Percentiles rank a stretch among this genome's conserved stretches.
phyloP scores from a whole-genome alignment of 1,284 basidiomycete genomes.

The Coniophora puteana region DNA sequence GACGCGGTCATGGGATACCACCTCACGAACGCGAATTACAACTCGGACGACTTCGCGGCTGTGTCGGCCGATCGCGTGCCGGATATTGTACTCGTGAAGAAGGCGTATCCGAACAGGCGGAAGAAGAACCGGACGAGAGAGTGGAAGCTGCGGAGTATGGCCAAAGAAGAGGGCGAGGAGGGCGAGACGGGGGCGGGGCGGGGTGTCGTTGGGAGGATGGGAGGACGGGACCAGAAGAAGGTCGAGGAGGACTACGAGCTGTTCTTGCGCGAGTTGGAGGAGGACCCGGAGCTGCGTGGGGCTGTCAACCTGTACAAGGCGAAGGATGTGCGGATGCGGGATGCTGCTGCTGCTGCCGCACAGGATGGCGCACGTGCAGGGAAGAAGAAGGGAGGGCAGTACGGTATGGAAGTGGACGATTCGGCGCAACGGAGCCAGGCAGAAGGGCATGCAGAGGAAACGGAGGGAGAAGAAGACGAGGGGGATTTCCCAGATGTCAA shows the following conservation, averaged over 20 bases:
- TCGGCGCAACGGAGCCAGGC: constrained; percentile 20
- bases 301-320: constrained; percentile 89
- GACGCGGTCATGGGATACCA: constrained; percentile 93
- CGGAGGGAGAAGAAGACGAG: constrained; percentile 71
- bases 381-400: constrained; percentile 44
- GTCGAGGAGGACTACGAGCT: constrained; percentile 97
- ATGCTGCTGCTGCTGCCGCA: constrained; percentile 44
- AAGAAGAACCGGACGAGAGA: constrained; percentile 86
- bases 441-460: constrained; percentile 35
- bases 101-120: constrained; percentile 91
- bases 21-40: constrained; percentile 89
- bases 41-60: constrained; percentile 83
- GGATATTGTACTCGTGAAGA: constrained; percentile 92
- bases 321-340: constrained; percentile 44
- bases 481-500: constrained; percentile 87
- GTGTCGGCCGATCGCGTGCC: constrained; percentile 77
- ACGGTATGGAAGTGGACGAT: constrained; percentile 71
- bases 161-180: constrained; percentile 88
- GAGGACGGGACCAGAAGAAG: constrained; percentile 89
- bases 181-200: constrained; percentile 71
- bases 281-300: constrained; percentile 90
- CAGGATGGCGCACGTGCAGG: constrained; percentile 21
- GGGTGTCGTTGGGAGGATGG: constrained; percentile 86
- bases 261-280: constrained; percentile 94
- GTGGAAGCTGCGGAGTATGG: constrained; percentile 93